These are phyloP conservation scores for Trichoderma sp. DNA, from an alignment of 2,329 filamentous ascomycete genomes.

Conservation along the genomic window DNA sequence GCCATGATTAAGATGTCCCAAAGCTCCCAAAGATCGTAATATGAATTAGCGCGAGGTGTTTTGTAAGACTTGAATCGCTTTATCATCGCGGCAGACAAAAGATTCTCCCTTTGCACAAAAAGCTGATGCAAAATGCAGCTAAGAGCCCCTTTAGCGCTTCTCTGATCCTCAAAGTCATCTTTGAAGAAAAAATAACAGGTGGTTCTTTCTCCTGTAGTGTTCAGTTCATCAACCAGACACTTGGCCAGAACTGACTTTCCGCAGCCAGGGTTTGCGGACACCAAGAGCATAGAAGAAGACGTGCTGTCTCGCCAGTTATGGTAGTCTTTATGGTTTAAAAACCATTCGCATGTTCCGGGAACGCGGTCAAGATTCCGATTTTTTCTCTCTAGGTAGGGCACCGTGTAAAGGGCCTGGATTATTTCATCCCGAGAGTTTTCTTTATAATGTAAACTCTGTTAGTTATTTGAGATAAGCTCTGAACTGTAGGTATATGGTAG, in stretches of 20 bases:
- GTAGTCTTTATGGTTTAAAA: constrained; percentile 36
- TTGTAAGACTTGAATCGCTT: not conserved
- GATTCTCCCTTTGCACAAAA: constrained; percentile 34
- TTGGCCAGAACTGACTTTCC: constrained; percentile 38
- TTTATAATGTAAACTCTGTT: not conserved
- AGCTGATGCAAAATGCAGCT: constrained; percentile 46
- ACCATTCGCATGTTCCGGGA: constrained; percentile 42
- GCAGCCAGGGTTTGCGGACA: constrained; percentile 41
- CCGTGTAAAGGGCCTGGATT: not conserved
- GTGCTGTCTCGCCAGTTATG: constrained; percentile 34
- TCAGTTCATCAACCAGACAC: constrained; percentile 37
- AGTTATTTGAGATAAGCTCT: not conserved
- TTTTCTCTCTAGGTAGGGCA: constrained; percentile 29
- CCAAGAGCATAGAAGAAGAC: constrained; percentile 37
- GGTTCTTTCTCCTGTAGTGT: constrained; percentile 32
- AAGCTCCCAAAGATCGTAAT: constrained; percentile 29
- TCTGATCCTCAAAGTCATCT: constrained; percentile 46
- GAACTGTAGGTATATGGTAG: too few species aligned
- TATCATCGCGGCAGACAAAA: not conserved
- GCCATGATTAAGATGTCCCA: not conserved
- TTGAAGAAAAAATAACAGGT: constrained; percentile 53
- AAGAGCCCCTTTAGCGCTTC: constrained; percentile 37
- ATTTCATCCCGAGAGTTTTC: not conserved
- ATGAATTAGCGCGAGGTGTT: not conserved
- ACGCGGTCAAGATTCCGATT: constrained; percentile 37